phyloP scores from a whole-genome alignment of 495 filamentous ascomycete species.

The Neurospora tetrasperma region DNA sequence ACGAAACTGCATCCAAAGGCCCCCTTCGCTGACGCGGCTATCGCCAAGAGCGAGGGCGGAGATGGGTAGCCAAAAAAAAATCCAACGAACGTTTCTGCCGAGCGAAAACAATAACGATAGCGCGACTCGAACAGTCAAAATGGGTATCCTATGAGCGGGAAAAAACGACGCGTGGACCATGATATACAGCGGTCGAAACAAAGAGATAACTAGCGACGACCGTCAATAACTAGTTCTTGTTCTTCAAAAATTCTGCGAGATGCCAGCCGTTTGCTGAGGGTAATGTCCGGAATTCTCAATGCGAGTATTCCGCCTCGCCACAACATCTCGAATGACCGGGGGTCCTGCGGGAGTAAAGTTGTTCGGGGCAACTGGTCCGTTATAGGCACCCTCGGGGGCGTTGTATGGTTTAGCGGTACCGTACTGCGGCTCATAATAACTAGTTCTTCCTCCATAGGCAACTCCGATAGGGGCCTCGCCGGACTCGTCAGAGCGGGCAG shows the following conservation, averaged over 20 bases:
- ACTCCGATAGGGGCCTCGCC: conserved; percentile 51
- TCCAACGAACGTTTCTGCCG: neutral
- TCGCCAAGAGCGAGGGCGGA: neutral
- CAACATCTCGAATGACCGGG: conserved; percentile 90
- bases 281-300: conserved; percentile 84
- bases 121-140: neutral
- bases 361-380: conserved; percentile 21
- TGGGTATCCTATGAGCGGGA: neutral
- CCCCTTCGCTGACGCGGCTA: neutral
- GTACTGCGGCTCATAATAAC: conserved; percentile 44
- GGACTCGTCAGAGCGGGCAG: conserved; percentile 72
- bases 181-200: neutral
- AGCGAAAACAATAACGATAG: neutral
- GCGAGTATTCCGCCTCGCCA: conserved; percentile 80
- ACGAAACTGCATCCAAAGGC: neutral
- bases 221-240: neutral
- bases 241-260: conserved; percentile 89
- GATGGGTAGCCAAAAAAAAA: neutral
- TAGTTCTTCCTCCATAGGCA: conserved; percentile 32
- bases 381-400: conserved; percentile 22
- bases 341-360: conserved; percentile 27
- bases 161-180: neutral
- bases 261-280: conserved; percentile 86
- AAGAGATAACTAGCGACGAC: neutral
- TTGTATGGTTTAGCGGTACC: conserved; percentile 37